Percentiles rank a stretch among this genome's conserved stretches.
These are phyloP conservation scores for Solanum chilense DNA, from an alignment of 257 asterid genomes.

Conservation along the genomic window DNA sequence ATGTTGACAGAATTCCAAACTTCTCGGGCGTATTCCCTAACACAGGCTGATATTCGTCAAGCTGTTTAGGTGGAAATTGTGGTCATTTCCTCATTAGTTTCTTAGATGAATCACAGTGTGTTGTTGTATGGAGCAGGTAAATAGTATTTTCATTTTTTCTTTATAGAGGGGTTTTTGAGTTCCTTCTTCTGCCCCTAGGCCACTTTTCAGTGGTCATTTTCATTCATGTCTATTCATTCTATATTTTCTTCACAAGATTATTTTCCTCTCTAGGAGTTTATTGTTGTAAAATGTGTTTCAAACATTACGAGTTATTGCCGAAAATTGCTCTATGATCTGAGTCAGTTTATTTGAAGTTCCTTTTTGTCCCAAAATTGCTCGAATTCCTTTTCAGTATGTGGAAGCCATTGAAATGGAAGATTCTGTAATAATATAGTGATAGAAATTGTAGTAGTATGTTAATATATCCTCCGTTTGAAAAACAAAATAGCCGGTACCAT, in stretches of 20 bases:
- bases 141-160: constrained; percentile 8
- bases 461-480: neutral
- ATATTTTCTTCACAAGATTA: neutral
- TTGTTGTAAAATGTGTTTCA: neutral
- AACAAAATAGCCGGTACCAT: neutral
- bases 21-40: constrained; percentile 80
- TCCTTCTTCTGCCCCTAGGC: neutral
- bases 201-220: neutral
- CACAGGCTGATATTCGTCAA: constrained; percentile 10
- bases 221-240: neutral
- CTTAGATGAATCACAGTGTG: neutral
- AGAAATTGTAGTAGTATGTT: neutral
- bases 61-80: neutral
- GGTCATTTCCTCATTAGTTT: neutral
- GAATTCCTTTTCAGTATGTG: neutral
- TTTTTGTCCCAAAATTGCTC: neutral
- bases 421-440: neutral
- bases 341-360: neutral
- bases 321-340: neutral
- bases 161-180: constrained; percentile 8
- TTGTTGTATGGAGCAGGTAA: constrained; percentile 22
- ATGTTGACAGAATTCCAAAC: constrained; percentile 75
- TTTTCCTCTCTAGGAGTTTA: neutral
- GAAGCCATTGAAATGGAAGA: neutral
- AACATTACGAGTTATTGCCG: neutral